phyloP scores from a whole-genome alignment of 768 basidiomycete species.

The Termitomyces sp. region DNA sequence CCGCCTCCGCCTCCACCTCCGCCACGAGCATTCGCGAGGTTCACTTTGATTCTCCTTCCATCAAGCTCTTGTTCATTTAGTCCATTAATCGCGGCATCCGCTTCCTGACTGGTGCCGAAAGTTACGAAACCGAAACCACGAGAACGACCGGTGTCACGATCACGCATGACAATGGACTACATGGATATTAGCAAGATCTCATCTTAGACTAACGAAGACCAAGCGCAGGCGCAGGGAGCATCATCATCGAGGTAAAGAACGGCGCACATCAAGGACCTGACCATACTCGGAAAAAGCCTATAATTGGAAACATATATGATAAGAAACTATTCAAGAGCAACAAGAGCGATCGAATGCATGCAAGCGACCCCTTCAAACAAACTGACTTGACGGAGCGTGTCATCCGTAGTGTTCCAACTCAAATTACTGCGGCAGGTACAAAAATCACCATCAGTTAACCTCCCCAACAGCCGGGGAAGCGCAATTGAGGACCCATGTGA shows the following conservation, averaged over 20 bases:
- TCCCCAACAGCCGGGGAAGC: slow-evolving; percentile 48
- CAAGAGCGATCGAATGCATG: slow-evolving; percentile 30
- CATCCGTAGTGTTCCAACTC: slow-evolving; percentile 97
- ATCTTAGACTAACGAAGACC: slow-evolving; percentile 28
- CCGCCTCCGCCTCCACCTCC: slow-evolving; percentile 56
- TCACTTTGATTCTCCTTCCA: slow-evolving; percentile 87
- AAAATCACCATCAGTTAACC: slow-evolving; percentile 58
- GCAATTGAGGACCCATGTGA: slow-evolving; percentile 44
- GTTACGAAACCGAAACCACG: slow-evolving; percentile 98
- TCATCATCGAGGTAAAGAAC: slow-evolving; percentile 28
- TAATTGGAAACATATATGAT: slow-evolving; percentile 48
- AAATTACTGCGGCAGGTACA: slow-evolving; percentile 74
- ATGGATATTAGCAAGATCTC: slow-evolving; percentile 39
- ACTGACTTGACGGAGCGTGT: slow-evolving; percentile 86
- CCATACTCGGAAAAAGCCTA: slow-evolving; percentile 87
- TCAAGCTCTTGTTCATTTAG: slow-evolving; percentile 94
- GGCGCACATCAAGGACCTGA: slow-evolving; percentile 87
- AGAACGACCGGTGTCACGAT: slow-evolving; percentile 96
- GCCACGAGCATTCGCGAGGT: slow-evolving; percentile 72
- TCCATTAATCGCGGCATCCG: slow-evolving; percentile 68
- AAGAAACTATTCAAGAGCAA: slow-evolving; percentile 41
- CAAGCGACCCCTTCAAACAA: slow-evolving; percentile 36
- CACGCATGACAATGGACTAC: slow-evolving; percentile 94
- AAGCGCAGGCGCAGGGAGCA: slow-evolving; percentile 19
- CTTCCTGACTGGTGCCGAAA: slow-evolving; percentile 59